Conservation (phyloP, 306 rosid species). For the Adenanthera pavonina region DNA sequence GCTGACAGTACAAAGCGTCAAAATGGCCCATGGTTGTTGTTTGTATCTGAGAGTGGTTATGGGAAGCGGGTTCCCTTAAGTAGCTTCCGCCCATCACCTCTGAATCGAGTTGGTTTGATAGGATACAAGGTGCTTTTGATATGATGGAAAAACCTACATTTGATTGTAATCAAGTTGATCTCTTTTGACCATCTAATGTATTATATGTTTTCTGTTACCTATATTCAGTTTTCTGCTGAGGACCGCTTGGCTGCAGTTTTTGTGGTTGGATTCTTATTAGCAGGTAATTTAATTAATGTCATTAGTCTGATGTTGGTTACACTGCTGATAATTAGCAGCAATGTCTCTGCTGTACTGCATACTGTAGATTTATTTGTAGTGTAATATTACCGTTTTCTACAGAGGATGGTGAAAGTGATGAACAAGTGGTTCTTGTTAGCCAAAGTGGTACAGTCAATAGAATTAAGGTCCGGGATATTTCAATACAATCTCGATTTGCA, state of each 20-base stretch:
- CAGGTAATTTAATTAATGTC: conserved; percentile 57
- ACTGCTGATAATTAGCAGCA: conserved; percentile 8
- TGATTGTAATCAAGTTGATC: conserved; percentile 1
- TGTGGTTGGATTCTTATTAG: conserved; percentile 85
- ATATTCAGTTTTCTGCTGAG: conserved; percentile 71
- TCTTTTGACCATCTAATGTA: conserved; percentile 9
- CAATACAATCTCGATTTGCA: conserved; percentile 93
- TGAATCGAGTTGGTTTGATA: conserved; percentile 89
- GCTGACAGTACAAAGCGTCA: conserved; percentile 52
- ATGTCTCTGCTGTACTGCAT: conserved; percentile 2
- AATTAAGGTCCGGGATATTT: conserved; percentile 93
- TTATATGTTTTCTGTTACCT: conserved; percentile 12
- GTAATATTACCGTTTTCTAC: conserved; percentile 35
- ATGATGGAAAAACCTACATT: not conserved
- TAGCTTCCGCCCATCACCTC: conserved; percentile 70
- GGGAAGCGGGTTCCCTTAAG: conserved; percentile 97
- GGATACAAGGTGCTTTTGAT: conserved; percentile 82
- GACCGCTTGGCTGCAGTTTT: conserved; percentile 92
- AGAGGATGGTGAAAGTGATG: conserved; percentile 99
- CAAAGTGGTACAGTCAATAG: conserved; percentile 97
- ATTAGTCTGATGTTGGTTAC: conserved; percentile 2
- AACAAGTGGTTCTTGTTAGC: conserved; percentile 96
- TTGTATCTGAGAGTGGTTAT: conserved; percentile 88
- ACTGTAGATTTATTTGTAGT: not conserved
- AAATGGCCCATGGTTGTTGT: conserved; percentile 93